A percentile compares a stretch with the other conserved stretches of the same genome.
These are phyloP conservation scores for Solanum commersonii DNA, from an alignment of 257 asterid genomes.

Conservation along the genomic window DNA sequence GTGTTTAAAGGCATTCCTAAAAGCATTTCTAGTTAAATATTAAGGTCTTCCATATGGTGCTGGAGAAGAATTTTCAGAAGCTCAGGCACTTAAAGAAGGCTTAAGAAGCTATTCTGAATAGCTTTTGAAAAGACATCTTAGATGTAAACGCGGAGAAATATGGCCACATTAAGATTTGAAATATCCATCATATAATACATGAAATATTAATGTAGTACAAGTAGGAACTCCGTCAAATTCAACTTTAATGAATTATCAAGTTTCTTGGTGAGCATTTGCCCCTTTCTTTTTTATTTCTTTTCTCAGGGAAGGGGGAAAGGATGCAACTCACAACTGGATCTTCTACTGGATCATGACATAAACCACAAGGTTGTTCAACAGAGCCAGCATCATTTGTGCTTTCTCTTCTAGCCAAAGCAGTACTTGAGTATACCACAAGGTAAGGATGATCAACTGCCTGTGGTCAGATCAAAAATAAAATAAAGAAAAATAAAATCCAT, in stretches of 20 bases:
- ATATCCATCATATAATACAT: background rate
- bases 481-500: constrained; percentile 1
- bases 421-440: constrained; percentile 78
- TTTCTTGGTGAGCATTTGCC: background rate
- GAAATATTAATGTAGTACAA: background rate
- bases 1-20: background rate
- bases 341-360: constrained; percentile 71
- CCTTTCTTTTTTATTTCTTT: background rate
- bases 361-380: constrained; percentile 41
- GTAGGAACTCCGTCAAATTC: background rate
- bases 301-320: background rate
- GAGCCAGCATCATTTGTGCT: constrained; percentile 27
- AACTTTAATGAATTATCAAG: background rate
- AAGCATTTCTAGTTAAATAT: background rate
- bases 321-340: constrained; percentile 56
- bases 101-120: background rate
- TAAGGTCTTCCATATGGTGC: background rate
- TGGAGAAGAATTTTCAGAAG: background rate
- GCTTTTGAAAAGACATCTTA: background rate
- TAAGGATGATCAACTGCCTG: constrained; percentile 99
- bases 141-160: background rate
- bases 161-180: background rate
- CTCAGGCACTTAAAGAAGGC: background rate
- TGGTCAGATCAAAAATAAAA: background rate
- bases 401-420: constrained; percentile 50